Evolutionary conservation across 495 filamentous ascomycete species (phyloP).

Genomic region (Penicillium canariense): DNA sequence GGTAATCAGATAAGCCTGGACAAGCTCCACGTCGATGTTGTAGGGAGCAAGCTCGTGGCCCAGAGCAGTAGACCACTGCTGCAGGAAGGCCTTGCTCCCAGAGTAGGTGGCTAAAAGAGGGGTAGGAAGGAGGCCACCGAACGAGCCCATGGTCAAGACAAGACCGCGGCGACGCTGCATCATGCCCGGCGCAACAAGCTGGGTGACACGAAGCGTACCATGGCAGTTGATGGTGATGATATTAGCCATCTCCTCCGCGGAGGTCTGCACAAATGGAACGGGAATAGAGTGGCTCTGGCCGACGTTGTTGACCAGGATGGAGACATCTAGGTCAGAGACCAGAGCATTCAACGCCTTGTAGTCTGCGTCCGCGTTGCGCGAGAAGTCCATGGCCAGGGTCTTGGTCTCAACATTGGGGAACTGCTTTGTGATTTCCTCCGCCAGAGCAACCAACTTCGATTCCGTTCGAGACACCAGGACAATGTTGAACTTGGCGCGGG

Average conservation of each 20-base stretch:
- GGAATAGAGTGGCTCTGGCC: slow-evolving; percentile 91
- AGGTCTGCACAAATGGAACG: slow-evolving; percentile 78
- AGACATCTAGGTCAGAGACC: slow-evolving; percentile 71
- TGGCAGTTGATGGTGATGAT: slow-evolving; percentile 95
- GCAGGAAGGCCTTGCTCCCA: slow-evolving; percentile 96
- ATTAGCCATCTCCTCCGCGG: slow-evolving; percentile 71
- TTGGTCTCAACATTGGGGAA: slow-evolving; percentile 64
- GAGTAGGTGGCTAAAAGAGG: slow-evolving; percentile 95
- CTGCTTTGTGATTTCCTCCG: slow-evolving; percentile 69
- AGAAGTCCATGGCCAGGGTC: slow-evolving; percentile 87
- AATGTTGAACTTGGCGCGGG: slow-evolving; percentile 87
- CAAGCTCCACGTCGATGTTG: slow-evolving; percentile 80
- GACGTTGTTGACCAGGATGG: slow-evolving; percentile 95
- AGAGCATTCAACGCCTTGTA: slow-evolving; percentile 68
- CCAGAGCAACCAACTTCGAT: slow-evolving; percentile 78
- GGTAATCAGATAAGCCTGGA: slow-evolving; percentile 88
- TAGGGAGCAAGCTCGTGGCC: slow-evolving; percentile 75
- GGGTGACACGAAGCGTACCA: slow-evolving; percentile 82
- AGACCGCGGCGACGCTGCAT: slow-evolving; percentile 76
- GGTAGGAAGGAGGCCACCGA: slow-evolving; percentile 86
- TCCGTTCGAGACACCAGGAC: slow-evolving; percentile 91
- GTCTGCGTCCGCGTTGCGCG: slow-evolving; percentile 69
- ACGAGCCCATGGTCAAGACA: slow-evolving; percentile 95
- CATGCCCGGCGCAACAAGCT: slow-evolving; percentile 83
- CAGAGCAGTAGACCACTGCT: slow-evolving; percentile 90